phyloP scores from a whole-genome alignment of 164 flowering plant genomes.

The Annona cherimola region DNA sequence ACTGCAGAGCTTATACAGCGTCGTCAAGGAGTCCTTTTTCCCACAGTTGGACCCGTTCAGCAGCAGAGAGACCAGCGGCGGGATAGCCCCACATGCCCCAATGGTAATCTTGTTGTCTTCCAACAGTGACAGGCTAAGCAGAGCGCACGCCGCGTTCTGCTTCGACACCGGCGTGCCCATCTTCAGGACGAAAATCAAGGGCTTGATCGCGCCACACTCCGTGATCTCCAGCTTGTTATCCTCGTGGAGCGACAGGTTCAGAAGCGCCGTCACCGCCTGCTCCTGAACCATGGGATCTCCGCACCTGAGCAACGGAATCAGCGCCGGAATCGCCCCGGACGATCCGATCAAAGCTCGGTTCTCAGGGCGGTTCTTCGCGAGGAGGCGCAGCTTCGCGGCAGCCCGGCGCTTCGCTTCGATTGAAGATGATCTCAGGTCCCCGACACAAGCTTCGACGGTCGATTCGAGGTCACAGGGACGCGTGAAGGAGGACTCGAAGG shows the following conservation, averaged over 20 bases:
- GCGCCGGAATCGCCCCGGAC: constrained; percentile 75
- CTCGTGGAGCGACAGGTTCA: constrained; percentile 78
- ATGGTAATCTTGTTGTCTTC: constrained; percentile 82
- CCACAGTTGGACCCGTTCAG: constrained; percentile 66
- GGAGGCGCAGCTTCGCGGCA: constrained; percentile 69
- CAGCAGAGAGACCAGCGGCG: constrained; percentile 74
- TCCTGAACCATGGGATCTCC: constrained; percentile 87
- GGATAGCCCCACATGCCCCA: constrained; percentile 95
- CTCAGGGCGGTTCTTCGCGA: constrained; percentile 85
- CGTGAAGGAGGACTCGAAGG: constrained; percentile 10
- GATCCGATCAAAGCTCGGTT: constrained; percentile 83
- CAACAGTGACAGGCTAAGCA: constrained; percentile 61
- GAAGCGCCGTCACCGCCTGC: constrained; percentile 82
- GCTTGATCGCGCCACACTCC: constrained; percentile 60
- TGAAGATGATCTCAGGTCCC: constrained; percentile 55
- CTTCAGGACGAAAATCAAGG: constrained; percentile 73
- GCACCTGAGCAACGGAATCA: constrained; percentile 65
- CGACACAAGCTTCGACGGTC: constrained; percentile 67
- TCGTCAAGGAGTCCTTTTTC: constrained; percentile 91
- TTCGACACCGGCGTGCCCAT: constrained; percentile 89
- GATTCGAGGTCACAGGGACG: constrained; percentile 77
- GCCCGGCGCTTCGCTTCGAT: constrained; percentile 61
- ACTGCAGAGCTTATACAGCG: constrained; percentile 81
- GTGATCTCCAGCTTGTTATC: constrained; percentile 47
- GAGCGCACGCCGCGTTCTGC: constrained; percentile 94